Conservation (phyloP, 176 grass and related monocot genomes). For the Oryza brachyantha region DNA sequence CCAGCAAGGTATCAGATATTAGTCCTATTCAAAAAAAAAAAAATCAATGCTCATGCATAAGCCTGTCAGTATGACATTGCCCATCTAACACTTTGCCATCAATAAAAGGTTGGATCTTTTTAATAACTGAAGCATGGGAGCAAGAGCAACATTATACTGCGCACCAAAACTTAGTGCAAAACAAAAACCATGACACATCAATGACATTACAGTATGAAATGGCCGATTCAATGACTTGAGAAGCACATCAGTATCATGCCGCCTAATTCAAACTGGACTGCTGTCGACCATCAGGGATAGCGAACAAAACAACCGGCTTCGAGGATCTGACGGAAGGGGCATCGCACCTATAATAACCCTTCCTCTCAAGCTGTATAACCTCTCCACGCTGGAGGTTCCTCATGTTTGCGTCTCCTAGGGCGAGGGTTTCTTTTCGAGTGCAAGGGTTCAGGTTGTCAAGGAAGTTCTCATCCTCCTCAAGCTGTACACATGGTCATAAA, state of each 20-base stretch:
- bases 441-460: conserved; percentile 82
- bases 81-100: background rate
- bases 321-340: conserved; percentile 63
- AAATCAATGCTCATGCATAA: background rate
- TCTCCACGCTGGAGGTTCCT: conserved; percentile 67
- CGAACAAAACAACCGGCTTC: conserved; percentile 68
- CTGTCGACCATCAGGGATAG: conserved; percentile 75
- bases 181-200: background rate
- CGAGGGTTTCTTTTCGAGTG: conserved; percentile 55
- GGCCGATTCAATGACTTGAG: background rate
- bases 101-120: background rate
- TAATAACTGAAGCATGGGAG: background rate
- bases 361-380: conserved; percentile 77
- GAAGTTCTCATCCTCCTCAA: conserved; percentile 87
- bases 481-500: conserved; percentile 36
- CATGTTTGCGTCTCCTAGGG: conserved; percentile 79
- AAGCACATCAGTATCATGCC: background rate
- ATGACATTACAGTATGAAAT: background rate
- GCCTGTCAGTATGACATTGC: background rate
- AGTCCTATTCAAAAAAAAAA: background rate
- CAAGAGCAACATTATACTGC: background rate
- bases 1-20: background rate
- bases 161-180: background rate
- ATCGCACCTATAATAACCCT: conserved; percentile 80
- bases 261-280: conserved; percentile 45